Conservation (phyloP, 768 basidiomycete species). For the Trametes maxima region DNA sequence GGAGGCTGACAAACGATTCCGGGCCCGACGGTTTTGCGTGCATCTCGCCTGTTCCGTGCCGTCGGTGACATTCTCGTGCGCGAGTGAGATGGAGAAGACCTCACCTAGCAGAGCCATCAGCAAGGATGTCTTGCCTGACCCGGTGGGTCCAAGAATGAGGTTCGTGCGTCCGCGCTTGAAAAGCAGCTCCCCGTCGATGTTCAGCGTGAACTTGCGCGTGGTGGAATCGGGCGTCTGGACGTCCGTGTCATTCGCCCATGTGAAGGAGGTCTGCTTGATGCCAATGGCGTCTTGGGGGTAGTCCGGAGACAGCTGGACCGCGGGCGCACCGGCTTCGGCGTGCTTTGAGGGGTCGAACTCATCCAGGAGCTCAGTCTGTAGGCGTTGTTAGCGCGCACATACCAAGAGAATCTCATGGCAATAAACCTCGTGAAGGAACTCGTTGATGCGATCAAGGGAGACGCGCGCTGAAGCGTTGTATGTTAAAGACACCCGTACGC, state of each 20-base stretch:
- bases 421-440: constrained; percentile 43
- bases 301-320: not conserved
- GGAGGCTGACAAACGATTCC: constrained; percentile 70
- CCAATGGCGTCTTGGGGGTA: constrained; percentile 42
- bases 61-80: not conserved
- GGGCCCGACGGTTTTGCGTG: constrained; percentile 53
- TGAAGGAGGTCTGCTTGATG: constrained; percentile 55
- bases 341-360: constrained; percentile 34
- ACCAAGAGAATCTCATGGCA: not conserved
- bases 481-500: not conserved
- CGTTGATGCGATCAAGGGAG: constrained; percentile 59
- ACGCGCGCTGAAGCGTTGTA: constrained; percentile 48
- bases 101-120: constrained; percentile 31
- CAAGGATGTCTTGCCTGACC: constrained; percentile 60
- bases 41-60: constrained; percentile 51
- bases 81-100: not conserved
- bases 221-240: constrained; percentile 35
- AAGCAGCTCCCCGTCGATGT: constrained; percentile 49
- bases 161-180: constrained; percentile 57
- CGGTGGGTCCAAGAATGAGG: constrained; percentile 58
- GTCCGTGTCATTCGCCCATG: constrained; percentile 49
- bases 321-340: not conserved
- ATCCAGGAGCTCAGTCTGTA: constrained; percentile 52
- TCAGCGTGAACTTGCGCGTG: constrained; percentile 48
- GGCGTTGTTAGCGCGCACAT: not conserved